Conservation (phyloP, 805 yeast species). For the Sungouiozyma ichnusensis region DNA sequence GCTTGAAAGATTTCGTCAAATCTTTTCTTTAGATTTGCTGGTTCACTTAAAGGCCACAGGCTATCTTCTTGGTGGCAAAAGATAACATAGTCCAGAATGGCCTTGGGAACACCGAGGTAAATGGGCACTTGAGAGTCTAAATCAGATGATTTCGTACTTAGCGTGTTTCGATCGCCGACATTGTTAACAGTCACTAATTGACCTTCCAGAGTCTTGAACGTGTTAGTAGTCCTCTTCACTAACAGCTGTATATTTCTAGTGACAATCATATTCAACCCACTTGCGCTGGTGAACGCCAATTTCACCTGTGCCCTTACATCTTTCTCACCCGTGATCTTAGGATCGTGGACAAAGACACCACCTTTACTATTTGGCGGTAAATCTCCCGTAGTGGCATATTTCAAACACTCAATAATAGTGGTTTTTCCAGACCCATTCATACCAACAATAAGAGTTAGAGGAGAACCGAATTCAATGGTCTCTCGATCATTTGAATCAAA, state of each 20-base stretch:
- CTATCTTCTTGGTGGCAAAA: constrained; percentile 98
- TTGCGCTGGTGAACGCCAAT: constrained; percentile 66
- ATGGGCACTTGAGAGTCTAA: constrained; percentile 73
- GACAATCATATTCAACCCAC: constrained; percentile 69
- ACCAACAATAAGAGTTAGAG: constrained; percentile 89
- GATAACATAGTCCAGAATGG: constrained; percentile 82
- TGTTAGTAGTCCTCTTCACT: constrained; percentile 48
- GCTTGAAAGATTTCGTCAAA: constrained; percentile 97
- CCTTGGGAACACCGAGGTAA: constrained; percentile 77
- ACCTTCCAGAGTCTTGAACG: constrained; percentile 88
- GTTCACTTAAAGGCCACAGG: constrained; percentile 92
- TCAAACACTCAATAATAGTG: constrained; percentile 85
- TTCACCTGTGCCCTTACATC: constrained; percentile 86
- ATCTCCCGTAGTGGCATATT: constrained; percentile 92
- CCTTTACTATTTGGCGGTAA: constrained; percentile 93
- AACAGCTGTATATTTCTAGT: constrained; percentile 75
- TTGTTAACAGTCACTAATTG: constrained; percentile 56
- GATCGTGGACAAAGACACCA: constrained; percentile 94
- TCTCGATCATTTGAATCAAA: constrained; percentile 80
- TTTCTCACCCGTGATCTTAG: constrained; percentile 62
- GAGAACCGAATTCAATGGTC: constrained; percentile 79
- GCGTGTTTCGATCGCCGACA: constrained; percentile 57
- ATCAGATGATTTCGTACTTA: constrained; percentile 75
- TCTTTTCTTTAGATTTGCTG: constrained; percentile 75
- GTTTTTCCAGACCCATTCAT: constrained; percentile 96